These are phyloP conservation scores for Ottelia alismoides DNA, from an alignment of 106 monocot species.

Conservation along the genomic window DNA sequence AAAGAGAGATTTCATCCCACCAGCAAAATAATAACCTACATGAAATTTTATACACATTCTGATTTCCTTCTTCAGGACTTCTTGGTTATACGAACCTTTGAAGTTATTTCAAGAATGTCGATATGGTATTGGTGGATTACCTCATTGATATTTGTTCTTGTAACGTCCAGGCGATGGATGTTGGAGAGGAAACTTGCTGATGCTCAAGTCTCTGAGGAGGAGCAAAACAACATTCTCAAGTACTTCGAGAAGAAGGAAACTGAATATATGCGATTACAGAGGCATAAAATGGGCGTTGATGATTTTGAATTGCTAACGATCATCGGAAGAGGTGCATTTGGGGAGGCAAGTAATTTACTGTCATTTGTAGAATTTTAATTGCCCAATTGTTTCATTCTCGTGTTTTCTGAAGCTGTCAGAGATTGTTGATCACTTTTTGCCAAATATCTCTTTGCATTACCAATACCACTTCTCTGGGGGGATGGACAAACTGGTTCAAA, in stretches of 20 bases:
- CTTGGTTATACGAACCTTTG: too few relatives aligned
- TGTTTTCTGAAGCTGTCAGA: too few relatives aligned
- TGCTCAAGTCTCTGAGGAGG: conserved; percentile 76
- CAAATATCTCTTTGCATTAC: too few relatives aligned
- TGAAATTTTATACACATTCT: too few relatives aligned
- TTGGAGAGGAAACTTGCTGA: conserved; percentile 75
- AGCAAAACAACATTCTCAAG: conserved; percentile 60
- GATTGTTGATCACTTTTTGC: too few relatives aligned
- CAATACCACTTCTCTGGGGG: too few relatives aligned
- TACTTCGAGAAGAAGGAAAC: conserved; percentile 73
- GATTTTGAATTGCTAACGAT: conserved; percentile 69
- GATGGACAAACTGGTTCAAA: too few relatives aligned
- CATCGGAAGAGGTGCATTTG: conserved; percentile 75
- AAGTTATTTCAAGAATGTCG: too few relatives aligned
- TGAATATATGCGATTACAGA: conserved; percentile 71
- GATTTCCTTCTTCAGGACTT: too few relatives aligned
- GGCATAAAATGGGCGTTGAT: conserved; percentile 76
- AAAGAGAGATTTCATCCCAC: background rate
- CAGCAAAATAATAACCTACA: too few relatives aligned
- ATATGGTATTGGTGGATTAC: background rate
- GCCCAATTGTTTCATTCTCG: background rate
- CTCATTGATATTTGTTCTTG: background rate
- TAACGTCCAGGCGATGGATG: conserved; percentile 37
- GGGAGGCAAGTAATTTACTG: conserved; percentile 30
- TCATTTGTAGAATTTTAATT: background rate